phyloP scores from a whole-genome alignment of 139 green algal genomes.

The Picochlorum sp. region DNA sequence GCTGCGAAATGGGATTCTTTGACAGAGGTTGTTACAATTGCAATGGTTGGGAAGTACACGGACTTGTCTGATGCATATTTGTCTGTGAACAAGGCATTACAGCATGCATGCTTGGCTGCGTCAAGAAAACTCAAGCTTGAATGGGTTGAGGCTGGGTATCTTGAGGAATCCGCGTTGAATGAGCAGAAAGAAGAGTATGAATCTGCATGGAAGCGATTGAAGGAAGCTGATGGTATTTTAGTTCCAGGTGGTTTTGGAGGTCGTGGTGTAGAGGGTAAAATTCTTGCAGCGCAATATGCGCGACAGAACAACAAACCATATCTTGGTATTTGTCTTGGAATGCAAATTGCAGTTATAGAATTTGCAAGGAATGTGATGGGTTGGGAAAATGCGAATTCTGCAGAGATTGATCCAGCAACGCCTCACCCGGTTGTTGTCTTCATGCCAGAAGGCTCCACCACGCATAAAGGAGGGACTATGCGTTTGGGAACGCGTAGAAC shows the following conservation, averaged over 20 bases:
- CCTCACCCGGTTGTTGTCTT: slow-evolving; percentile 86
- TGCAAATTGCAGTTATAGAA: slow-evolving; percentile 97
- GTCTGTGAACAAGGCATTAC: slow-evolving; percentile 90
- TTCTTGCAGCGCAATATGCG: slow-evolving; percentile 83
- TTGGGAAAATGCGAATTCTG: slow-evolving; percentile 71
- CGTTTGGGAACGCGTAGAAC: slow-evolving; percentile 82
- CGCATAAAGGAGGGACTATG: slow-evolving; percentile 96
- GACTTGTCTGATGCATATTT: slow-evolving; percentile 91
- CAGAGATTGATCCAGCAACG: slow-evolving; percentile 80
- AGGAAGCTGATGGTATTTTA: slow-evolving; percentile 76
- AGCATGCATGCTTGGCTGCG: slow-evolving; percentile 90
- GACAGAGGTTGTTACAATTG: slow-evolving; percentile 55
- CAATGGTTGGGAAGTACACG: slow-evolving; percentile 97
- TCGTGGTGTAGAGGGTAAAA: slow-evolving; percentile 91
- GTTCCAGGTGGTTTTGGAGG: slow-evolving; percentile 93
- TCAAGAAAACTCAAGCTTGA: slow-evolving; percentile 75
- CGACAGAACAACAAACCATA: slow-evolving; percentile 74
- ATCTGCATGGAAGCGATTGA: slow-evolving; percentile 41
- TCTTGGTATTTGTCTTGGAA: slow-evolving; percentile 98
- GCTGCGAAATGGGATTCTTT: slow-evolving; percentile 77
- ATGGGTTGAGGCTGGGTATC: slow-evolving; percentile 85
- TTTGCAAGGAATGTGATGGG: slow-evolving; percentile 89
- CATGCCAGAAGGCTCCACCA: slow-evolving; percentile 92
- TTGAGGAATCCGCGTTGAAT: slow-evolving; percentile 62
- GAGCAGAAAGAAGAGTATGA: slow-evolving; percentile 42